Conservation (phyloP, 345 rosid genomes). For the Aethionema arabicum region DNA sequence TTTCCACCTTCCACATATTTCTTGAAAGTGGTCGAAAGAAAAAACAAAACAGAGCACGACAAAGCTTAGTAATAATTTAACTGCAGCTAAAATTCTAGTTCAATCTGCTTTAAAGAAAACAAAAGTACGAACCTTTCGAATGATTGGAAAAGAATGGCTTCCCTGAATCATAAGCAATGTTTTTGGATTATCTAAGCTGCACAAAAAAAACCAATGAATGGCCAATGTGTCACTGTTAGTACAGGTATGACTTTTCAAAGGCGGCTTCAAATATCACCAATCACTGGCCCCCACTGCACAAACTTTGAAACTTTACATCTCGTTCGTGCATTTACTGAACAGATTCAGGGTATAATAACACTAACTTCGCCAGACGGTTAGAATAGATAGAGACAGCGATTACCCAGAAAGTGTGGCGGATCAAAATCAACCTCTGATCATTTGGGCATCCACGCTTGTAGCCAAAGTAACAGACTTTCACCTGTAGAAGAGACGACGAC, state of each 20-base stretch:
- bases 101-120: conserved; percentile 1
- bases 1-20: conserved; percentile 6
- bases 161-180: neutral
- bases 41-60: conserved; percentile 21
- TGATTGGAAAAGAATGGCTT: conserved; percentile 3
- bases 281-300: conserved; percentile 13
- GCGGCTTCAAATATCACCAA: conserved; percentile 1
- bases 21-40: conserved; percentile 4
- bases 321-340: conserved; percentile 28
- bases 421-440: conserved; percentile 1
- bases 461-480: conserved; percentile 22
- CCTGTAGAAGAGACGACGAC: neutral
- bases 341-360: conserved; percentile 2
- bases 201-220: neutral
- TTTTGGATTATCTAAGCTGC: neutral
- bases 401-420: neutral
- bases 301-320: conserved; percentile 24
- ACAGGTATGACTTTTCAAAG: conserved; percentile 19
- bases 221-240: neutral
- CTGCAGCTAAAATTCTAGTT: neutral
- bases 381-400: neutral
- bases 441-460: conserved; percentile 6
- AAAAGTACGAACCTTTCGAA: neutral
- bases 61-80: neutral
- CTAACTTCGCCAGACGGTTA: too few species aligned